Evolutionary conservation across 331 rosid genomes (phyloP), one percentile per base, ranked within the genome.

Genomic region (Pyracantha coccinea): DNA sequence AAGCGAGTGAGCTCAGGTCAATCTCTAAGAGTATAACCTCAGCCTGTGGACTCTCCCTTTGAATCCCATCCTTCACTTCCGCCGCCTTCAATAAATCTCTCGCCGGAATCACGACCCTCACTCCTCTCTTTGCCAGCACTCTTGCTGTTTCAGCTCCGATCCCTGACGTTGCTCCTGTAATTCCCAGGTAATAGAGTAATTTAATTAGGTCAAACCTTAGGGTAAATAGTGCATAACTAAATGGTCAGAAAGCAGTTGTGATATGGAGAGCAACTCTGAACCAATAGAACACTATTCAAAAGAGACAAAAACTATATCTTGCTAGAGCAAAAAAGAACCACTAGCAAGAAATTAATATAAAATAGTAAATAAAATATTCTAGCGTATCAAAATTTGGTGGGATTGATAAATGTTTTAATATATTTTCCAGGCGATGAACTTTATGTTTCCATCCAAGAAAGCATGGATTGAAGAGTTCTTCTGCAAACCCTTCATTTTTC

Each of bases 61-160:
- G 84, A 41, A 94, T 92, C 50, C 68, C 81, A 2, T 87, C 86
- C 75, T 77, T 94, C 32, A 92, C 86, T 84, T 89, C 81, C 28
- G 50, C 84, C 8, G 85, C 99, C 70, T 87, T 92, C 68, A 54
- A 84, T 76, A 92, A 24, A 80, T 92, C 96, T 69, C 99, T 92
- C 2, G 97, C 99, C 13, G 90, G 89, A 64, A 94, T 81, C 82
- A 94, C 99, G 33, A 94, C 78, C 71, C 91, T 90, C 74, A 90
- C 93, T n/a, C 99, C 99, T 84, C 92, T 90, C 90, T 89, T 94
- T 44, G 99, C 99, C 58, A 94, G 77, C 31, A 90, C 97, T 72
- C 96, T 89, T 0, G 97, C 99, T 57, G 99, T 94, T 82, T 94
- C 99, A 66, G 91, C 97, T 86, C 99, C 99, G 57, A 94, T 94